Base-by-base conservation (phyloP, 2,329 filamentous ascomycete species). In the Pyricularia grisea region DNA sequence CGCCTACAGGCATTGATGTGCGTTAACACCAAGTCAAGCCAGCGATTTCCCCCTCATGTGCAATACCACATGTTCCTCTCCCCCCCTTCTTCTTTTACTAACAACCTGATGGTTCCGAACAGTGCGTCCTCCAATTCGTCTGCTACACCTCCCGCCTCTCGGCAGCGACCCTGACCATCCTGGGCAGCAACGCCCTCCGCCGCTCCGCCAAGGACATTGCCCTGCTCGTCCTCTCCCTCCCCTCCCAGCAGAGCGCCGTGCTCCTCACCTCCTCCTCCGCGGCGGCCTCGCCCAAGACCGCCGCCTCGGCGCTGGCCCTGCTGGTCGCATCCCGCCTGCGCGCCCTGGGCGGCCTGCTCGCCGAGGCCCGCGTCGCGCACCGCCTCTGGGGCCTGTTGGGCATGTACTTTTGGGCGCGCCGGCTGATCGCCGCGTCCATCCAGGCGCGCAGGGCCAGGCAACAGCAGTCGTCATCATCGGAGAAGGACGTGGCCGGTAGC, bases 321-420 rank as follows among this genome's bases (percentile, higher is more conserved):
- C 77, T 81, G 63, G 78, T 87, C 55, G 82, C 86, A 20, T 77
- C 75, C 65, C 79, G 85, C 74, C 81, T 92, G 75, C 84, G 82
- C 79, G 84, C 80, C 17, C 83, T 97, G 17, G 87, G 88, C 23
- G 83, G 79, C 42, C 81, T 94, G 68, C 83, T 95, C 65, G 84
- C 84, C 73, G 92, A 95, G 75, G 87, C 88, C 71, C 84, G 92
- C 71, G 90, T 89, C 70, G 92, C 94, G 76, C 81, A 87, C 71
- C 86, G 93, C 0, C 83, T 97, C 33, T 97, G 92, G 90, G 90
- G 88, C 0, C 77, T 94, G 74, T 74, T 97, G 75, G 88, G 88
- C 67, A 83, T 97, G 77, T 91, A 92, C 78, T 81, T 89, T 72
- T 91, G 89, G 83, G 88, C 83, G 20, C 84, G 86, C 71, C 78